Conservation (phyloP, 345 rosid species). For the Lumnitzera racemosa region DNA sequence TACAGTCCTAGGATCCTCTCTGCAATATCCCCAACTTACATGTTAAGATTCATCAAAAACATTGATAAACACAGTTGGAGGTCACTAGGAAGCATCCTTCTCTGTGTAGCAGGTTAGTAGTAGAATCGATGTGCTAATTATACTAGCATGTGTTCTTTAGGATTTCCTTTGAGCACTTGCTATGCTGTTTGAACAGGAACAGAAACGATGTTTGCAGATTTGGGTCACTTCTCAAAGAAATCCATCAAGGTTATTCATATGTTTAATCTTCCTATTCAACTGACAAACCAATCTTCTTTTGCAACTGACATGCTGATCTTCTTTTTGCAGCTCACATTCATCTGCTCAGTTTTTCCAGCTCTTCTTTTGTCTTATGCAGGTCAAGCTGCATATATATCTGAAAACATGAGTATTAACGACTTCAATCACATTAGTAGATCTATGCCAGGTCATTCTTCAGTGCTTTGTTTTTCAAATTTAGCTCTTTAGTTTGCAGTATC, state of each 20-base stretch:
- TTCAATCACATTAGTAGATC: slow-evolving; percentile 41
- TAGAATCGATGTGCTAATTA: not conserved
- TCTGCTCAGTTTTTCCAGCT: slow-evolving; percentile 39
- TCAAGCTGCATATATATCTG: slow-evolving; percentile 57
- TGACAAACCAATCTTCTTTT: not conserved
- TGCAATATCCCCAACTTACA: slow-evolving; percentile 39
- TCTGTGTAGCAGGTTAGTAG: slow-evolving; percentile 48
- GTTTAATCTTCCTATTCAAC: not conserved
- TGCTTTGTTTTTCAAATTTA: not conserved
- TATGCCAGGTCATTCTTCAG: slow-evolving; percentile 24
- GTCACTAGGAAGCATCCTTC: slow-evolving; percentile 44
- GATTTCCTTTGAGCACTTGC: not conserved
- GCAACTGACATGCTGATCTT: too few species aligned
- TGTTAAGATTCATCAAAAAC: slow-evolving; percentile 30
- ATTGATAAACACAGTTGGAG: slow-evolving; percentile 25
- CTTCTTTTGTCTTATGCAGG: slow-evolving; percentile 46
- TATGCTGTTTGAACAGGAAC: slow-evolving; percentile 31
- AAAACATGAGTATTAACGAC: slow-evolving; percentile 14
- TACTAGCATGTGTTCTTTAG: not conserved
- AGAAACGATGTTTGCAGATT: slow-evolving; percentile 60
- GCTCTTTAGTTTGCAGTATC: not conserved
- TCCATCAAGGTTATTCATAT: slow-evolving; percentile 35
- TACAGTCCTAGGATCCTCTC: slow-evolving; percentile 23
- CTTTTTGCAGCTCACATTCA: slow-evolving; percentile 38
- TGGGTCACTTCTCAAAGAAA: slow-evolving; percentile 57